Evolutionary conservation across 192 early-diverging fungal species (phyloP).

Genomic region (Coemansia sp.): DNA sequence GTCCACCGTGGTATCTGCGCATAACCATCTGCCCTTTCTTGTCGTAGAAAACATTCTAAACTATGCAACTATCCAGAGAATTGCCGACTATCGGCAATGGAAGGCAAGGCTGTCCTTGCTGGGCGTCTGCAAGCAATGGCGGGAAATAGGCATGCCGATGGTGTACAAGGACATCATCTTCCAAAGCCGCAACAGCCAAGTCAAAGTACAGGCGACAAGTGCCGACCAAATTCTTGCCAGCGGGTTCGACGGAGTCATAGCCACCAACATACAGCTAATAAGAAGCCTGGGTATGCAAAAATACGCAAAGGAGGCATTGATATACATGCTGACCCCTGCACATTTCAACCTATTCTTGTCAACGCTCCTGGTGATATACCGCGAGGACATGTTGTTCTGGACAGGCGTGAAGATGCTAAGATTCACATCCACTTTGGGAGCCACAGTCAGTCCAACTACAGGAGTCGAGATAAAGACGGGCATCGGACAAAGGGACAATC

Average conservation of each 20-base stretch:
- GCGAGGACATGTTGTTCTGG: not conserved
- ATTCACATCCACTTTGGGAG: not conserved
- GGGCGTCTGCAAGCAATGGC: not conserved
- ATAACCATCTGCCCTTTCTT: not conserved
- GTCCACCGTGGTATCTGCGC: no score
- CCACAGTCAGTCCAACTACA: not conserved
- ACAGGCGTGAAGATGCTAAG: not conserved
- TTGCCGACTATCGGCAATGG: constrained; percentile 1
- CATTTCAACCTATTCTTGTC: constrained; percentile 1
- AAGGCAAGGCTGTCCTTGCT: not conserved
- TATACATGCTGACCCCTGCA: not conserved
- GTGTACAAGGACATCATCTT: not conserved
- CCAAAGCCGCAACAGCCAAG: not conserved
- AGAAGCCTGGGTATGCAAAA: not conserved
- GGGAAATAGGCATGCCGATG: not conserved
- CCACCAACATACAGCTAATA: not conserved
- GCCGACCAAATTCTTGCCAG: not conserved
- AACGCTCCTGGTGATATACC: not conserved
- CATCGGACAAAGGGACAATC: not conserved
- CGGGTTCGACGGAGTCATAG: not conserved
- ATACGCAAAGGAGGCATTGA: not conserved
- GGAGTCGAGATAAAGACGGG: not conserved
- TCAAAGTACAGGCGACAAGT: not conserved
- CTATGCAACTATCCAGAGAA: not conserved
- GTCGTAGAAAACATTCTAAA: not conserved